phyloP scores from a whole-genome alignment of 169 alveolate species.

The Plasmodium coatneyi region DNA sequence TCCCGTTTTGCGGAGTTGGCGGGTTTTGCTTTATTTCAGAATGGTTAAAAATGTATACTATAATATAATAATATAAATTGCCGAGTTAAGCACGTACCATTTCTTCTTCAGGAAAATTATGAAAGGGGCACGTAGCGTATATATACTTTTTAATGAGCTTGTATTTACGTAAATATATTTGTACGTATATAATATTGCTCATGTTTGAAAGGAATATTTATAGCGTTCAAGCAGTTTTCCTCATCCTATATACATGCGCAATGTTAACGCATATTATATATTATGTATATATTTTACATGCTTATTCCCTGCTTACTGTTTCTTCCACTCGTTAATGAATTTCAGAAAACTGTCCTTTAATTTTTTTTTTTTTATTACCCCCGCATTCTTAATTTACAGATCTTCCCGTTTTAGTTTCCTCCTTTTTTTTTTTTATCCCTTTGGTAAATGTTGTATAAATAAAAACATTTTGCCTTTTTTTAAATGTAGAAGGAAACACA shows the following conservation, averaged over 20 bases:
- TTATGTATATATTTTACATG: neutral
- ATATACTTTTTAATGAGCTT: neutral
- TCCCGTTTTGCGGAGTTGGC: neutral
- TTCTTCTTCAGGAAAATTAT: neutral
- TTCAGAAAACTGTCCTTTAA: neutral
- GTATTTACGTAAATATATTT: neutral
- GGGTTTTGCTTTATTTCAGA: neutral
- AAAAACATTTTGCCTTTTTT: neutral
- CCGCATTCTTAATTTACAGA: neutral
- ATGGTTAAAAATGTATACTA: neutral
- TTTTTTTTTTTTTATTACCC: neutral
- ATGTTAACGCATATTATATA: neutral
- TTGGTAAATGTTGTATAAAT: neutral
- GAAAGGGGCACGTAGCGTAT: neutral
- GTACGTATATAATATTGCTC: neutral
- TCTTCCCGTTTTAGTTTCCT: conserved; percentile 2
- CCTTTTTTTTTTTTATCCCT: conserved; percentile 10
- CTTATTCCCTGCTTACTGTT: neutral
- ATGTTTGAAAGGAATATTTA: neutral
- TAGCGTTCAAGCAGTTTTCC: neutral
- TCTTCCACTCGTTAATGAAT: neutral
- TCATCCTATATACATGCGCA: neutral
- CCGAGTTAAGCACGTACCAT: neutral
- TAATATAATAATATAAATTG: neutral
- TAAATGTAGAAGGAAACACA: neutral